These are phyloP conservation scores for Blastomyces silverae DNA, from an alignment of 2,329 filamentous ascomycete genomes.

Conservation along the genomic window DNA sequence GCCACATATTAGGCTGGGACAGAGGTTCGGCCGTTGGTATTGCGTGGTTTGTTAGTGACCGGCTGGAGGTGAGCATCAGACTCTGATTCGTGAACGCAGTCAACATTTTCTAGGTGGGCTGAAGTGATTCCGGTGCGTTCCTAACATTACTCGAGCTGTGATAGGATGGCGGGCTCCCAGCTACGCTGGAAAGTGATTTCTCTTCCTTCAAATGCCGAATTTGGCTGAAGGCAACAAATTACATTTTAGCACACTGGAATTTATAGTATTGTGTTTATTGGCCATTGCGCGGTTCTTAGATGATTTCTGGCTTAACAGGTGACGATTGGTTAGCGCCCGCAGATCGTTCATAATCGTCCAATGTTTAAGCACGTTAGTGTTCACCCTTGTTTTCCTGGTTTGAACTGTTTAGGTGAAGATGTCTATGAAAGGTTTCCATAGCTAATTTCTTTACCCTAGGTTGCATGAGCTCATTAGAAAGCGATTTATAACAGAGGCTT, in stretches of 20 bases:
- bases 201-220: slow-evolving; percentile 5
- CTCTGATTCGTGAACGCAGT: slow-evolving; percentile 4
- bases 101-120: neutral
- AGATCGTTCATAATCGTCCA: neutral
- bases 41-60: neutral
- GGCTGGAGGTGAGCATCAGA: neutral
- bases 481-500: neutral
- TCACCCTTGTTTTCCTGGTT: neutral
- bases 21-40: neutral
- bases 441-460: neutral
- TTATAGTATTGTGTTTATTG: neutral
- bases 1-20: neutral
- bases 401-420: neutral
- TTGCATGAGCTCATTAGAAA: neutral
- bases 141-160: neutral
- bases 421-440: neutral
- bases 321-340: neutral
- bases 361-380: neutral
- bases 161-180: neutral
- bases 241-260: neutral
- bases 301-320: neutral
- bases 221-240: neutral
- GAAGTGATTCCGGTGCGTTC: slow-evolving; percentile 5
- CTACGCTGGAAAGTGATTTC: neutral
- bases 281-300: neutral